Conservation (phyloP, 768 basidiomycete species). For the Paxillus involutus region DNA sequence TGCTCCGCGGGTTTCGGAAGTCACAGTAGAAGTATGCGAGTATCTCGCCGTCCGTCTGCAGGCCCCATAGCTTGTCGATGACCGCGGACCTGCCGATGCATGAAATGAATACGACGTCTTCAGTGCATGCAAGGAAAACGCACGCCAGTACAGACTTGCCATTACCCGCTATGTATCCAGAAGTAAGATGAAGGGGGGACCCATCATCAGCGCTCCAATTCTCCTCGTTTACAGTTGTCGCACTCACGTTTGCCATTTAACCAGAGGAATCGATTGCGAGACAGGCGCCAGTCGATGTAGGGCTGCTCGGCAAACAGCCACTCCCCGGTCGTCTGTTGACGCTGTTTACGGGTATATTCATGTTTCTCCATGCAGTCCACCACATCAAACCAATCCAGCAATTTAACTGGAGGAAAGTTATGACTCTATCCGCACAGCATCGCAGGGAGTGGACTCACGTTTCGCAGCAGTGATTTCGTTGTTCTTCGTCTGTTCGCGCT, state of each 20-base stretch:
- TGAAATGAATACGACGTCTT: not conserved
- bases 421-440: not conserved
- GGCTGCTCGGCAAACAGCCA: not conserved
- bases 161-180: not conserved
- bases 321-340: not conserved
- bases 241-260: constrained; percentile 4
- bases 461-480: not conserved
- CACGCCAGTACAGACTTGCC: constrained; percentile 2
- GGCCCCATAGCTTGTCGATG: not conserved
- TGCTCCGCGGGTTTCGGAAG: constrained; percentile 1
- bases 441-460: not conserved
- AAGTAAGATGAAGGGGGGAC: too few species aligned
- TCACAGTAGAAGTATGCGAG: constrained; percentile 12
- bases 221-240: not conserved
- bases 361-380: not conserved
- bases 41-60: not conserved
- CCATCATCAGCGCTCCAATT: too few species aligned
- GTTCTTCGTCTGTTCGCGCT: not conserved
- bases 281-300: not conserved
- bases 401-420: not conserved
- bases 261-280: constrained; percentile 2
- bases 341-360: not conserved
- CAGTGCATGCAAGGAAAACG: not conserved
- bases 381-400: not conserved
- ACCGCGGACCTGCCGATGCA: not conserved